These are phyloP conservation scores for Penicillium coffeae DNA, from an alignment of 495 filamentous ascomycete genomes.

Conservation along the genomic window DNA sequence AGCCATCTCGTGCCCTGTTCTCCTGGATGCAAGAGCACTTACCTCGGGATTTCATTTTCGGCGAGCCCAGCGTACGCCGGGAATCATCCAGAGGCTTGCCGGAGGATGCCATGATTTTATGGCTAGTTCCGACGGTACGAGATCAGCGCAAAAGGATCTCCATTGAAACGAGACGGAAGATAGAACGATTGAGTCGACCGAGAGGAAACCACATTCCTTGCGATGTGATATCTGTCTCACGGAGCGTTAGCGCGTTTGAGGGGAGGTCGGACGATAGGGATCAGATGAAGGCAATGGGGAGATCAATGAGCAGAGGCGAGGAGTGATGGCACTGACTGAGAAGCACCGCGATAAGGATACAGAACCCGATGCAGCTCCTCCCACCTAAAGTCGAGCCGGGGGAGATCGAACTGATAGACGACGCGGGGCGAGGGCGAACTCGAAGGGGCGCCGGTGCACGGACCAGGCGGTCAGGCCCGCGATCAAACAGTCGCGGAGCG, in stretches of 20 bases:
- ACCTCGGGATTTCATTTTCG: conserved; percentile 63
- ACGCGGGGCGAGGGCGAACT: conserved; percentile 29
- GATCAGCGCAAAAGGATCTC: conserved; percentile 38
- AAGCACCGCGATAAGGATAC: conserved; percentile 14
- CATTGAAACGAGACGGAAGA: conserved; percentile 39
- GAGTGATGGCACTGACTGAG: conserved; percentile 6
- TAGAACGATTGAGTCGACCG: conserved; percentile 26
- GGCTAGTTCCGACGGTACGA: conserved; percentile 29
- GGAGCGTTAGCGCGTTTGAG: conserved; percentile 8
- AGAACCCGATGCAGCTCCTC: conserved; percentile 10
- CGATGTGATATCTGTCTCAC: conserved; percentile 14
- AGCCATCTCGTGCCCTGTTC: not conserved
- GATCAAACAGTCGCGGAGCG: conserved; percentile 12
- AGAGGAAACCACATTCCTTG: conserved; percentile 45
- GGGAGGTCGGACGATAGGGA: conserved; percentile 23
- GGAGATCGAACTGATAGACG: conserved; percentile 22
- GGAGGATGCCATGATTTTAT: conserved; percentile 38
- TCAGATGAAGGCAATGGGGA: conserved; percentile 12
- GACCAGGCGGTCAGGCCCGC: conserved; percentile 28
- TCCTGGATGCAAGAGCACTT: conserved; percentile 19
- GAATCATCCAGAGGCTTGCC: conserved; percentile 44
- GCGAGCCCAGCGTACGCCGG: conserved; percentile 51
- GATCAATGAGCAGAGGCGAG: conserved; percentile 7
- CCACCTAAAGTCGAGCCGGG: conserved; percentile 13
- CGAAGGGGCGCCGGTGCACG: conserved; percentile 24